Evolutionary conservation across 2,329 filamentous ascomycete genomes (phyloP), one percentile per base, ranked within the genome.

Genomic region (Arthrinium puccinioides): DNA sequence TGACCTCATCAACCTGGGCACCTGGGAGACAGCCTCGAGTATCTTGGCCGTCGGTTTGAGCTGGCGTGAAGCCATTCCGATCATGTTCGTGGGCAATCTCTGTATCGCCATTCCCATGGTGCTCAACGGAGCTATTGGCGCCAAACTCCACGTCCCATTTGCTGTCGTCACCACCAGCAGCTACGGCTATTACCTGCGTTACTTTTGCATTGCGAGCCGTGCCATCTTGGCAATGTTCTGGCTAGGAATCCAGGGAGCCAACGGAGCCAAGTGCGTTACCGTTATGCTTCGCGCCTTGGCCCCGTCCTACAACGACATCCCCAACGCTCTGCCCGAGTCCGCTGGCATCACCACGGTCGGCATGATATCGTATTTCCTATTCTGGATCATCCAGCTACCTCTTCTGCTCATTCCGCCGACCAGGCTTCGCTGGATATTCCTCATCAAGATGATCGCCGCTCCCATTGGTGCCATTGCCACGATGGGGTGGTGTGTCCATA

Each of bases 221-320:
- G 52, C 59, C 3, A 53, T 70, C 29, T 53, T 70, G 14, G 67
- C 66, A 19, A 63, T 70, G 51, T 69, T 72, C 49, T 72, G 69
- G 82, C 76, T 82, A 37, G 76, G 78, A 1, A 80, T 84, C 32
- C 71, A 82, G 48, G 72, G 71, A 18, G 72, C 74, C 40, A 79
- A 78, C 40, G 77, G 78, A 1, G 76, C 72, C 0, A 73, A 76
- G 39, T 61, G 56, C 44, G 52, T 66, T 16, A 61, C 59, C 6
- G 57, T 64, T 41, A 64, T 69, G 54, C 51, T 69, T 10, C 53
- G 51, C 11, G 61, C 64, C n/a, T 67, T 65, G 47, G 77, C 74
- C 63, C 75, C 75, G 0, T 71, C 66, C 3, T 79, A 75, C 44
- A 57, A 67, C 7, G 61, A 66, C 6, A 64, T 78, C 25, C 61